Evolutionary conservation across 371 early-diverging fungal genomes (phyloP), one percentile per base, ranked within the genome.

Genomic region (Neoconidiobolus thromboides): DNA sequence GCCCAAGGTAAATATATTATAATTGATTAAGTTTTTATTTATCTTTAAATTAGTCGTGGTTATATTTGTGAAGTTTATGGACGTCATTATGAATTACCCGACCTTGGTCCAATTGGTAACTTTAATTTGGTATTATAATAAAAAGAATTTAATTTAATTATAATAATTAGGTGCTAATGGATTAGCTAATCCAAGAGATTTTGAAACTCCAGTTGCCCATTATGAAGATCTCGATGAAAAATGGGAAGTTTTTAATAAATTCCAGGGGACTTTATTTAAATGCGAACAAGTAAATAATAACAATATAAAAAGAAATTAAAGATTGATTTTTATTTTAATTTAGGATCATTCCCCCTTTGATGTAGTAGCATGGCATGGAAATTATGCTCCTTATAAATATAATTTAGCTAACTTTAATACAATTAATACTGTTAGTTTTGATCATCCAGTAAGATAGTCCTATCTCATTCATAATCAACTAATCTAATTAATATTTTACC

Each of bases 351-450:
- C 87, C 12, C 92, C 95, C 1, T 96, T 88, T 65, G 90, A 95
- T 69, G 94, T 95, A 0, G 96, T 95, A 40, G 95, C 93, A 2
- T 96, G 97, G 95, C 93, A 94, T 68, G 96, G 97, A 47, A 95
- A 95, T 76, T 95, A 93, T 69, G 88, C 83, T 2, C 97, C 97
- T 0, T 96, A 78, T 79, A 95, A 94, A 73, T 95, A 96, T 69
- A 79, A 92, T 69, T 76, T 95, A 53, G 78, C 77, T 46, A 72
- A 79, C 50, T 94, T 94, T 73, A 83, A 80, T 66, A 83, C 79
- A 43, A 73, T 96, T 69, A 89, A 89, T 71, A 85, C 89, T 1
- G 91, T 93, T 7, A 83, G 90, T 6, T 92, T 76, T 68, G 96
- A 96, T 70, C 96, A 95, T 67, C 71, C 85, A 55, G 26, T 26